A percentile compares a stretch with the other conserved stretches of the same genome.
Conservation (phyloP, 768 basidiomycete species). For the Leccinum uliginosum region DNA sequence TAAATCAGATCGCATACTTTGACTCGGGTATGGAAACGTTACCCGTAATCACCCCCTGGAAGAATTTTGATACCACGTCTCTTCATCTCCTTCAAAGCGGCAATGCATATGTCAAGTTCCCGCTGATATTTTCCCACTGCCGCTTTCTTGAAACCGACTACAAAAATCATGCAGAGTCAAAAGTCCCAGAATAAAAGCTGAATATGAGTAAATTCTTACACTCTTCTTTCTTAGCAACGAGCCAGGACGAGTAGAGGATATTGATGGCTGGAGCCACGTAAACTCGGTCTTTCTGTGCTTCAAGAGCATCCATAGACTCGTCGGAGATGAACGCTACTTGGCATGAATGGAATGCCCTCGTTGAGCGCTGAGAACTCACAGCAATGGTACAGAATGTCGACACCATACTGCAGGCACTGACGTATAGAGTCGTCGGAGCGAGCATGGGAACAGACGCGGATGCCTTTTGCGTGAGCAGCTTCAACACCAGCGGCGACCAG, state of each 20-base stretch:
- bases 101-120: conserved; percentile 31
- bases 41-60: conserved; percentile 38
- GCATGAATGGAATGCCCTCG: conserved; percentile 5
- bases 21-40: background rate
- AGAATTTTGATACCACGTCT: conserved; percentile 33
- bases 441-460: conserved; percentile 36
- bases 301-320: conserved; percentile 33
- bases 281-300: conserved; percentile 32
- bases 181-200: background rate
- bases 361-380: conserved; percentile 12
- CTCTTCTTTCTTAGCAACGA: conserved; percentile 25
- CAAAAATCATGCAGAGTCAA: background rate
- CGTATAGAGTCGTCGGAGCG: conserved; percentile 31
- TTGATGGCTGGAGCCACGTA: conserved; percentile 34
- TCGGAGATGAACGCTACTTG: conserved; percentile 33
- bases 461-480: conserved; percentile 32
- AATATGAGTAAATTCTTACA: conserved; percentile 6
- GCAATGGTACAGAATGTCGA: conserved; percentile 30
- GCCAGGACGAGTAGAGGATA: conserved; percentile 22
- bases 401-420: conserved; percentile 34
- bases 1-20: background rate
- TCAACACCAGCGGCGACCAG: conserved; percentile 33
- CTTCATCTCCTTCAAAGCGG: conserved; percentile 35
- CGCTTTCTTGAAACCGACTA: conserved; percentile 21
- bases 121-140: conserved; percentile 22